Base-by-base conservation (phyloP, 2,329 filamentous ascomycete species). In the Penicillium sp. region DNA sequence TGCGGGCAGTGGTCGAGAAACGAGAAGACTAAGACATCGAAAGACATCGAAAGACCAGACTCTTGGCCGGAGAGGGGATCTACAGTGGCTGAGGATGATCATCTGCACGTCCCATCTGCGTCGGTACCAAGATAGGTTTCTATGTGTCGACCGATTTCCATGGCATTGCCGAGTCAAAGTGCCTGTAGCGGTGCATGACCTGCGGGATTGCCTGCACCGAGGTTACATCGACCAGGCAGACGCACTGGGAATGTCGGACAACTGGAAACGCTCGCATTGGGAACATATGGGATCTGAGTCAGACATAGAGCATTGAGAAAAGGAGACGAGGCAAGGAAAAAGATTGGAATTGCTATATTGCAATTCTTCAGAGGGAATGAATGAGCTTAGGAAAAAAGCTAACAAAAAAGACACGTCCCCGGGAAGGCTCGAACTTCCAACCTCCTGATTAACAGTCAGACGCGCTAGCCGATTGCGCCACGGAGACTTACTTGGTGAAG, bases 391-490 rank as follows among this genome's bases (percentile, higher is more conserved):
- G 16, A 49, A 41, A 36, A n/a, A 22, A 50, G n/a, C n/a, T n/a
- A 41, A 50, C 50, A 22, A 60, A 67, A 67, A 66, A 66, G 24
- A 58, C 58, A 49, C 73, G 73, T 75, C 71, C 73, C 73, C 70
- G 73, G 72, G 72, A 75, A 75, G 73, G 73, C 73, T 76, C 70
- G 73, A 76, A 75, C 73, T 75, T 75, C 73, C 73, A 73, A 74
- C 73, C 66, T 68, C 66, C 64, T 61, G 66, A 68, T 68, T 68
- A 68, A 68, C 66, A 68, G 66, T 68, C 66, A 61, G 64, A 68
- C 66, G 66, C 66, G 66, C 66, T 68, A 68, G 55, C 66, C 66
- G 41, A 68, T 68, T 68, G 66, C 65, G 66, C 65, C 65, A 68
- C 65, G 65, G 63, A 68, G 66, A 68, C 62, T 39, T 55, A 24